phyloP scores from a whole-genome alignment of 805 yeast species.

The Teunomyces aglyptinius region DNA sequence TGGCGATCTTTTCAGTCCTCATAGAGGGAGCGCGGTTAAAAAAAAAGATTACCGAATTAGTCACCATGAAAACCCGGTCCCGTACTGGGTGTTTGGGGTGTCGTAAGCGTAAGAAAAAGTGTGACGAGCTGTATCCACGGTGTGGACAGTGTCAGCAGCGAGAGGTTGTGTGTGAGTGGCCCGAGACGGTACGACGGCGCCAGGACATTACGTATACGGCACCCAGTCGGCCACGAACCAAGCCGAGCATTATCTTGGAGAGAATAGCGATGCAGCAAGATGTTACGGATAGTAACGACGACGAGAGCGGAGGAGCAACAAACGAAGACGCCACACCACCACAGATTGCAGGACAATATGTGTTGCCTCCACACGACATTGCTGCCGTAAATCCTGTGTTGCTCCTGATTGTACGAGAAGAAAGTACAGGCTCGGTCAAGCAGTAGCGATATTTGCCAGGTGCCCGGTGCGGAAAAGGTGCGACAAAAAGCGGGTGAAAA shows the following conservation, averaged over 20 bases:
- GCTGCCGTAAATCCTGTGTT: not conserved
- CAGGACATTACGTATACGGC: not conserved
- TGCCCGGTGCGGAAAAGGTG: conserved; percentile 1
- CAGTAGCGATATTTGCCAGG: no score
- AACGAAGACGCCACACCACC: not conserved
- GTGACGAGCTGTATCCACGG: conserved; percentile 33
- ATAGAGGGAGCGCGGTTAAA: conserved; percentile 31
- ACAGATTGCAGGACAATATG: not conserved
- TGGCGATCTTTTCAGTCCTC: not conserved
- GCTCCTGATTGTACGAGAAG: not conserved
- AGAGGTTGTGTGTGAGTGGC: conserved; percentile 27
- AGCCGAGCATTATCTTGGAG: conserved; percentile 19
- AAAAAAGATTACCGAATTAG: conserved; percentile 25
- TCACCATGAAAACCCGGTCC: conserved; percentile 21
- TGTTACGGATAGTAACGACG: conserved; percentile 4
- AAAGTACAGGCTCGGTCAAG: no score
- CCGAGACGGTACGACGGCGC: conserved; percentile 10
- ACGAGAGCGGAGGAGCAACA: no score
- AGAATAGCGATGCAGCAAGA: conserved; percentile 41
- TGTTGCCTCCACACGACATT: not conserved
- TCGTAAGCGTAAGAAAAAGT: conserved; percentile 27
- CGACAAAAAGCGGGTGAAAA: conserved; percentile 7
- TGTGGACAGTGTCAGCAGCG: conserved; percentile 26
- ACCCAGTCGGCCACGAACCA: not conserved
- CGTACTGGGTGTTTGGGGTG: conserved; percentile 35